Evolutionary conservation across 192 early-diverging fungal species (phyloP).

Genomic region (Coemansia sp.): DNA sequence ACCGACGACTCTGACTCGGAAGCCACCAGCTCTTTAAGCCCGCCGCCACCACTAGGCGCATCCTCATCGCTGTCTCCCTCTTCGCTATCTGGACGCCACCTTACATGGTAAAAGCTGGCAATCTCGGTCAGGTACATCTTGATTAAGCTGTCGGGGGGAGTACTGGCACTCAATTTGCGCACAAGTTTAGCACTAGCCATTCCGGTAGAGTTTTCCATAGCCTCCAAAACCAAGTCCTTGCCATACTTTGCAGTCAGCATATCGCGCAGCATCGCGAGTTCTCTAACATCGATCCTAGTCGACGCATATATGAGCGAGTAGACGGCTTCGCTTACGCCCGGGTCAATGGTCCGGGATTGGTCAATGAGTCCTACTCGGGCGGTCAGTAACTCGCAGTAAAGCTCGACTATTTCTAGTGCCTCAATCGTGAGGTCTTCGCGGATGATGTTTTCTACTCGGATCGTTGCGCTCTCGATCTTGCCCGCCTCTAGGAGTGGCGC

Average conservation of each 20-base stretch:
- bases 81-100: constrained; percentile 64
- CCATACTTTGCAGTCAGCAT: constrained; percentile 85
- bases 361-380: constrained; percentile 90
- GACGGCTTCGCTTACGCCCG: constrained; percentile 83
- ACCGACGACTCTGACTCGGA: background rate
- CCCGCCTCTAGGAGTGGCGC: constrained; percentile 76
- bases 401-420: constrained; percentile 91
- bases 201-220: constrained; percentile 75
- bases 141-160: constrained; percentile 82
- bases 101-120: constrained; percentile 77
- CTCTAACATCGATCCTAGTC: constrained; percentile 82
- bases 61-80: constrained; percentile 19
- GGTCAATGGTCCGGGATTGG: constrained; percentile 81
- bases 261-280: constrained; percentile 76
- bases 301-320: constrained; percentile 93
- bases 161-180: constrained; percentile 76
- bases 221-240: constrained; percentile 73
- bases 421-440: constrained; percentile 93
- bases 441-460: constrained; percentile 92
- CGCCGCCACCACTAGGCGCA: constrained; percentile 24
- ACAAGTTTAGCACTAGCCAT: constrained; percentile 77
- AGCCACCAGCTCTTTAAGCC: constrained; percentile 12
- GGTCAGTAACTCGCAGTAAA: constrained; percentile 86
- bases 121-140: constrained; percentile 89
- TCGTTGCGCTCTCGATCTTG: constrained; percentile 86